Percentiles rank a stretch among this genome's conserved stretches.
Conservation (phyloP, 768 basidiomycete species). For the Tylopilus intermedius region DNA sequence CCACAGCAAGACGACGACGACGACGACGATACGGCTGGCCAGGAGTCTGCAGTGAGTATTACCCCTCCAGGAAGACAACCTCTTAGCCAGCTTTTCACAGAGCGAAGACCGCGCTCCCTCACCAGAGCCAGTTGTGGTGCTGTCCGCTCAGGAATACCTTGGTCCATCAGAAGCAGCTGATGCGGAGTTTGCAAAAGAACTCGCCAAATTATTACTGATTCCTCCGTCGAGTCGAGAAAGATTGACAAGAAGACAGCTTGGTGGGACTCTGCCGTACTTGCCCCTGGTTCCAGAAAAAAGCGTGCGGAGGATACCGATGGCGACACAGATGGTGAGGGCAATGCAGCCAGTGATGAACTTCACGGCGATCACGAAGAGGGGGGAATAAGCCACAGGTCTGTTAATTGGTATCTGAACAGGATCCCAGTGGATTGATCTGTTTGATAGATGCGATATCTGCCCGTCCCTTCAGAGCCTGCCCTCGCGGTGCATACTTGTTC, state of each 20-base stretch:
- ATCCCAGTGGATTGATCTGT: conserved; percentile 6
- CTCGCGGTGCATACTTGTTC: conserved; percentile 87
- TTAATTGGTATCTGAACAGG: conserved; percentile 1
- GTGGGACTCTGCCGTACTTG: conserved; percentile 84
- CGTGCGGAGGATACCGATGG: conserved; percentile 56
- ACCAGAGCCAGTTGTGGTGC: too few relatives aligned
- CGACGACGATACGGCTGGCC: conserved; percentile 47
- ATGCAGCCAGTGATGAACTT: conserved; percentile 71
- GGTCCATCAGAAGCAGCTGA: too few relatives aligned
- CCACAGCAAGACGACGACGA: conserved; percentile 55
- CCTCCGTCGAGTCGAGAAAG: conserved; percentile 74
- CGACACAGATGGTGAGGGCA: conserved; percentile 39
- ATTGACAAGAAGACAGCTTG: conserved; percentile 87
- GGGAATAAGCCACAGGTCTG: conserved; percentile 85
- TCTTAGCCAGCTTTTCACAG: not conserved
- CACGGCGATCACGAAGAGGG: conserved; percentile 86
- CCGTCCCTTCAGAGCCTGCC: conserved; percentile 82
- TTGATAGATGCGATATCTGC: conserved; percentile 73
- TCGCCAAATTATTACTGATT: conserved; percentile 91
- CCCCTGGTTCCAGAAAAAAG: conserved; percentile 61
- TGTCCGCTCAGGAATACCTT: too few relatives aligned
- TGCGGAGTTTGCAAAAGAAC: too few relatives aligned
- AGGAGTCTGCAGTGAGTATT: conserved; percentile 51
- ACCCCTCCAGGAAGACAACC: not conserved
- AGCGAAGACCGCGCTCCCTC: too few relatives aligned